Evolutionary conservation across 345 rosid species (phyloP).

Genomic region (Lepidium sativum): DNA sequence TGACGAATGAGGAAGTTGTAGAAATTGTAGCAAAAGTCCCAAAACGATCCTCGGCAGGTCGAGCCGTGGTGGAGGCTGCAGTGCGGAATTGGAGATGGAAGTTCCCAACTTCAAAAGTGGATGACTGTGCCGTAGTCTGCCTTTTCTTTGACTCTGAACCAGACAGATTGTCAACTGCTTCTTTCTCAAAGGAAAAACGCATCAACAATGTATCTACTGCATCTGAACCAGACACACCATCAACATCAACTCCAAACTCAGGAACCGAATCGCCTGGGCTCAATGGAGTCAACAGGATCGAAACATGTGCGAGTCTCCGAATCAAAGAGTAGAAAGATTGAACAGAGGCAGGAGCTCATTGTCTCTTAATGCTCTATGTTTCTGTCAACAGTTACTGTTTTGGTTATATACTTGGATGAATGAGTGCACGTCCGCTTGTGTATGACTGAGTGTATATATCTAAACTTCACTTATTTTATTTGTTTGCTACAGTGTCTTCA

Average conservation of each 20-base stretch:
- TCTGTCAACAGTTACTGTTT: background rate
- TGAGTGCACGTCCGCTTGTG: background rate
- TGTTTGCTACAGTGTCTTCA: background rate
- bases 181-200: conserved; percentile 20
- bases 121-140: conserved; percentile 97
- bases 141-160: conserved; percentile 55
- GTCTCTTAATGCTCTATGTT: conserved; percentile 8
- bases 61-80: conserved; percentile 75
- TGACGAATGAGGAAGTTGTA: conserved; percentile 77
- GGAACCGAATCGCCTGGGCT: conserved; percentile 67
- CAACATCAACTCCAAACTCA: conserved; percentile 21
- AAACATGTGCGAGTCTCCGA: conserved; percentile 58
- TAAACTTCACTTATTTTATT: no score
- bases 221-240: conserved; percentile 11
- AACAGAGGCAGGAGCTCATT: conserved; percentile 2
- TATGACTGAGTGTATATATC: conserved; percentile 1
- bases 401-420: background rate
- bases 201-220: background rate
- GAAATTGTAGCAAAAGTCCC: conserved; percentile 70
- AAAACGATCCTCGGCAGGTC: conserved; percentile 61
- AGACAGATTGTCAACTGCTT: conserved; percentile 39
- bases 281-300: conserved; percentile 72
- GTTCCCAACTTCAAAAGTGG: conserved; percentile 88
- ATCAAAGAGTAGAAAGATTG: conserved; percentile 32
- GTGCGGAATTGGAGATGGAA: conserved; percentile 82